Base-by-base conservation (phyloP, 2,329 filamentous ascomycete species). In the Dactylellina leptospora region DNA sequence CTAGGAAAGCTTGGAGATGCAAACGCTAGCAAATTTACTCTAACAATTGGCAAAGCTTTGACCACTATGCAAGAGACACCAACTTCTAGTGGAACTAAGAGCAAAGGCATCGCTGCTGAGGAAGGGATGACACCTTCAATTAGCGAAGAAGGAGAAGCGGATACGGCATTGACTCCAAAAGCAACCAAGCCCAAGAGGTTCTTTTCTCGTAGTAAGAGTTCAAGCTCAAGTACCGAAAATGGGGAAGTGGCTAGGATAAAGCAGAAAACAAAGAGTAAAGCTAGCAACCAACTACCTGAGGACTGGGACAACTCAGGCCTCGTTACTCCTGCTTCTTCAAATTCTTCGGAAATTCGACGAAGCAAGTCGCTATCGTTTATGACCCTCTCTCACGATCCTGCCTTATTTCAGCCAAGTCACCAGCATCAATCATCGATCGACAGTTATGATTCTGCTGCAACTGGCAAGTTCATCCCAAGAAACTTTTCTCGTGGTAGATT, bases 311-410 rank as follows among this genome's bases (percentile, higher is more conserved):
- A 84, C 85, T 3, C 81, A 84, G 69, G 81, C 83, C 45, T 87
- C 85, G 2, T 88, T 85, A 0, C 83, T 84, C 74, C 79, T 86
- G 13, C 79, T 86, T 16, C 84, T 83, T 66, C 82, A 84, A 51
- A 82, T 83, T 28, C 76, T 13, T 64, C 59, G 6, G 68, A 64
- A 16, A 55, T 81, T 8, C 78, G 60, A 74, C 74, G 27, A 70
- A 78, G 68, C 73, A 76, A 78, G 36, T 79, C 79, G 1, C 75
- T 78, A 47, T 80, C 79, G 4, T 76, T 78, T 54, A 79, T 78
- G 59, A 63, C 59, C 1, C 59, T 64, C 13, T 59, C 59, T 2
- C 44, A 72, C 16, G 68, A 59, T 22, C 59, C 68, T 20, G 23
- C 33, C 11, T 6, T 20, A 2, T 71, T 63, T 38, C 58, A 60